These are phyloP conservation scores for Paramecium pentaurelia DNA, from an alignment of 73 alveolate genomes.

Conservation along the genomic window DNA sequence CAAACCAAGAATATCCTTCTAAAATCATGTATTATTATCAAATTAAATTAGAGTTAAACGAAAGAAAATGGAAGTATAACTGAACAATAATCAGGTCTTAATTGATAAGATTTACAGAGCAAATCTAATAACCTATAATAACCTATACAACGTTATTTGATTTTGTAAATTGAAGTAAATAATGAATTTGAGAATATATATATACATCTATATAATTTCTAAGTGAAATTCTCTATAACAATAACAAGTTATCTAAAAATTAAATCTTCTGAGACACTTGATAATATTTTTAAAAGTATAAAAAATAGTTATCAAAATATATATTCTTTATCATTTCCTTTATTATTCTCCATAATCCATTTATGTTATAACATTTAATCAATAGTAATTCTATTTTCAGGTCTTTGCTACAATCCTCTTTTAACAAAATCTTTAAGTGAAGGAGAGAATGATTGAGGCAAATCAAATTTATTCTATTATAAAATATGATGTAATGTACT, in stretches of 20 bases:
- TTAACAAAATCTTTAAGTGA: slow-evolving; percentile 40
- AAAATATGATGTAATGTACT: neutral
- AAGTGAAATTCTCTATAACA: neutral
- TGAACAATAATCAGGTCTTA: neutral
- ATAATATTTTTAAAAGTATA: neutral
- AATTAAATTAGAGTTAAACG: neutral
- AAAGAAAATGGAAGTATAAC: neutral
- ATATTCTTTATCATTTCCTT: neutral
- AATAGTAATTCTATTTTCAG: slow-evolving; percentile 39
- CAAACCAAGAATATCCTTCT: neutral
- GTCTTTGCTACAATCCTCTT: neutral
- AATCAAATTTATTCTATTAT: slow-evolving; percentile 57
- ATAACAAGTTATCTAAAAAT: neutral
- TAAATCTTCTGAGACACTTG: neutral
- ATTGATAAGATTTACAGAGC: neutral
- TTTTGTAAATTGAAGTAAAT: neutral
- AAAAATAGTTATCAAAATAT: neutral
- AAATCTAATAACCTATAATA: neutral
- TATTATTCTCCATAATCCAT: slow-evolving; percentile 22
- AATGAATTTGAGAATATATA: neutral
- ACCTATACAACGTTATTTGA: neutral
- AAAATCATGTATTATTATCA: neutral
- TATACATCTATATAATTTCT: neutral
- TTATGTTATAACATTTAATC: slow-evolving; percentile 39
- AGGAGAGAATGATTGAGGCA: slow-evolving; percentile 21